Percentiles rank a stretch among this genome's conserved stretches.
These are phyloP conservation scores for Leccinum solheimii DNA, from an alignment of 1,284 basidiomycete species.

Conservation along the genomic window DNA sequence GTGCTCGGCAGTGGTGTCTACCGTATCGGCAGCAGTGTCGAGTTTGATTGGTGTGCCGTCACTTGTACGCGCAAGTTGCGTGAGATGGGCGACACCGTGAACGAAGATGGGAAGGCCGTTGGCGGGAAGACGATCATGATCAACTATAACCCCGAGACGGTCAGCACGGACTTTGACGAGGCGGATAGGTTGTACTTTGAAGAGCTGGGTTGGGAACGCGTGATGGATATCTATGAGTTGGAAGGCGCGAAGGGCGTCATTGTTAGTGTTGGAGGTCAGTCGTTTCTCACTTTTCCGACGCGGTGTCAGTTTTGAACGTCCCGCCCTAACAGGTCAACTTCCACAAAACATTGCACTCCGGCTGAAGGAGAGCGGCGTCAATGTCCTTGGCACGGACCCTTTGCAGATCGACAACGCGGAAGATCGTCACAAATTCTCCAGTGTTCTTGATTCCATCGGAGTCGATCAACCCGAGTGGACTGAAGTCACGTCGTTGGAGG, in stretches of 20 bases:
- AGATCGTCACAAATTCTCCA: slow-evolving; percentile 99
- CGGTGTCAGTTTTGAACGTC: slow-evolving; percentile 2
- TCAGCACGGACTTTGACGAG: slow-evolving; percentile 99
- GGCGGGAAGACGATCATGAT: slow-evolving; percentile 85
- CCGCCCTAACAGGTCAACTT: slow-evolving; percentile 69
- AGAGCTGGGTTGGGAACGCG: slow-evolving; percentile 95
- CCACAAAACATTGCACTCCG: slow-evolving; percentile 99
- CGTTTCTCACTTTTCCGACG: background rate
- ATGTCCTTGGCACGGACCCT: slow-evolving; percentile 96
- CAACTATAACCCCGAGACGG: slow-evolving; percentile 99
- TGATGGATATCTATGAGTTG: slow-evolving; percentile 99
- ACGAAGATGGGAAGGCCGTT: slow-evolving; percentile 19
- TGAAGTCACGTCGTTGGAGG: slow-evolving; percentile 86
- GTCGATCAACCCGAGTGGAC: slow-evolving; percentile 98
- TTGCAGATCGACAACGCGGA: slow-evolving; percentile 96
- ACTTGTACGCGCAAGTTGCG: slow-evolving; percentile 93
- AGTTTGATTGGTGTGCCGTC: slow-evolving; percentile 99
- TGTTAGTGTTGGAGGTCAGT: slow-evolving; percentile 91
- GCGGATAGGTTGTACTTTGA: slow-evolving; percentile 99
- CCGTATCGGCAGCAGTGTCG: slow-evolving; percentile 96
- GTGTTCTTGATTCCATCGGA: slow-evolving; percentile 90
- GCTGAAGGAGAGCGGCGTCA: slow-evolving; percentile 88
- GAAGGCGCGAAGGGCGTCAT: slow-evolving; percentile 92
- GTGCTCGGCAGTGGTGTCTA: slow-evolving; percentile 98
- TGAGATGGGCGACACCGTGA: slow-evolving; percentile 75